Percentiles rank a stretch among this genome's conserved stretches.
Conservation (phyloP, 495 filamentous ascomycete species). For the Neurospora sp. region DNA sequence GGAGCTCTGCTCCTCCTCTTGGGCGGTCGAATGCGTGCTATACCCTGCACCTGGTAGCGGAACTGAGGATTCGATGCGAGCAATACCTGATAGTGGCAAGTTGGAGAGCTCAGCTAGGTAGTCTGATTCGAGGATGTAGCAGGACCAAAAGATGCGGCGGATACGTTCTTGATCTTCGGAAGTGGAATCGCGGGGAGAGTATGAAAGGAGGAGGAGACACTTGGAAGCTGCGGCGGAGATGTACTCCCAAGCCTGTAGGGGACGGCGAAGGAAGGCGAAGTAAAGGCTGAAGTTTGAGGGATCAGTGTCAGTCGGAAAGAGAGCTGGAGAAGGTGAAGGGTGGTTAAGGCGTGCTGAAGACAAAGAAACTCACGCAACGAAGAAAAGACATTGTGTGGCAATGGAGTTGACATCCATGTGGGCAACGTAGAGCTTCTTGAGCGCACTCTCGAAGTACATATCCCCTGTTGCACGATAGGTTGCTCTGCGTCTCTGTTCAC, state of each 20-base stretch:
- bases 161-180: slow-evolving; percentile 31
- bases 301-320: background rate
- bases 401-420: slow-evolving; percentile 23
- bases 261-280: slow-evolving; percentile 26
- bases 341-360: background rate
- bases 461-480: slow-evolving; percentile 16
- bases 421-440: slow-evolving; percentile 22
- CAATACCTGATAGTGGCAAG: slow-evolving; percentile 34
- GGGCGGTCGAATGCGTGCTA: slow-evolving; percentile 10
- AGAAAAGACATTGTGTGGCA: slow-evolving; percentile 26
- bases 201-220: slow-evolving; percentile 29
- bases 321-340: background rate
- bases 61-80: slow-evolving; percentile 34
- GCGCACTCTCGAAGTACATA: slow-evolving; percentile 23
- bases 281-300: slow-evolving; percentile 14
- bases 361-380: slow-evolving; percentile 16
- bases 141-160: slow-evolving; percentile 39
- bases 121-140: slow-evolving; percentile 36
- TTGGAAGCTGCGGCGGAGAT: slow-evolving; percentile 23
- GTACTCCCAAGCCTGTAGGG: slow-evolving; percentile 27
- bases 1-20: slow-evolving; percentile 15
- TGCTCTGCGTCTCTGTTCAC: slow-evolving; percentile 6
- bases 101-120: slow-evolving; percentile 29
- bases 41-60: slow-evolving; percentile 25
- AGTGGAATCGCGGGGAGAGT: slow-evolving; percentile 10